These are phyloP conservation scores for Aphanomyces euteiches DNA, from an alignment of 352 stramenopile genomes.

Conservation along the genomic window DNA sequence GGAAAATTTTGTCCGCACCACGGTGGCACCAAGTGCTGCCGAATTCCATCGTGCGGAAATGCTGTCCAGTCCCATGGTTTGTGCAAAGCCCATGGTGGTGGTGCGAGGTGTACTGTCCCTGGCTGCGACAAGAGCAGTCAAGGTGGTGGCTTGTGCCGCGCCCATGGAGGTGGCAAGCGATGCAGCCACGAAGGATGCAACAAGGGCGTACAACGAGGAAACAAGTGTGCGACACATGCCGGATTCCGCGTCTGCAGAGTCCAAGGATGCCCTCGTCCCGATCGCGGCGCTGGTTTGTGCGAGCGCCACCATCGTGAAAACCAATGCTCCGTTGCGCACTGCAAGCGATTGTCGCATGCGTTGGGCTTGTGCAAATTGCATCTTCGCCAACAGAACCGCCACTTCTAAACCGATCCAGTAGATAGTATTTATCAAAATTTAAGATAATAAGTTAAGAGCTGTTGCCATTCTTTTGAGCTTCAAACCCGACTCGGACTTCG, in stretches of 20 bases:
- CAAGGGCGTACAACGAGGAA: slow-evolving; percentile 38
- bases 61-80: slow-evolving; percentile 16
- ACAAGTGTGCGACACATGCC: slow-evolving; percentile 76
- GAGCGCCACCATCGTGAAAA: slow-evolving; percentile 74
- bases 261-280: slow-evolving; percentile 80
- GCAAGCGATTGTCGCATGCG: slow-evolving; percentile 83
- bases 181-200: slow-evolving; percentile 17
- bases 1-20: slow-evolving; percentile 82
- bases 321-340: slow-evolving; percentile 74
- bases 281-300: slow-evolving; percentile 79
- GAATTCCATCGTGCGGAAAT: slow-evolving; percentile 16
- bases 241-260: slow-evolving; percentile 75
- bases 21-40: slow-evolving; percentile 69
- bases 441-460: too few species aligned
- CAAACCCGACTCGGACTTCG: too few species aligned
- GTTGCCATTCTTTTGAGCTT: too few species aligned
- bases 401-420: too few species aligned
- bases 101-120: slow-evolving; percentile 3
- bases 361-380: slow-evolving; percentile 82
- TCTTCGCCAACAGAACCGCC: slow-evolving; percentile 48
- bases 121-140: slow-evolving; percentile 1
- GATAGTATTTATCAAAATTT: too few species aligned
- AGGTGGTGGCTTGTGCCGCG: slow-evolving; percentile 5
- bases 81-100: slow-evolving; percentile 20
- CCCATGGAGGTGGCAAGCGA: slow-evolving; percentile 24